Evolutionary conservation across 2,329 filamentous ascomycete species (phyloP).

Genomic region (Beauveria pseudobassiana): DNA sequence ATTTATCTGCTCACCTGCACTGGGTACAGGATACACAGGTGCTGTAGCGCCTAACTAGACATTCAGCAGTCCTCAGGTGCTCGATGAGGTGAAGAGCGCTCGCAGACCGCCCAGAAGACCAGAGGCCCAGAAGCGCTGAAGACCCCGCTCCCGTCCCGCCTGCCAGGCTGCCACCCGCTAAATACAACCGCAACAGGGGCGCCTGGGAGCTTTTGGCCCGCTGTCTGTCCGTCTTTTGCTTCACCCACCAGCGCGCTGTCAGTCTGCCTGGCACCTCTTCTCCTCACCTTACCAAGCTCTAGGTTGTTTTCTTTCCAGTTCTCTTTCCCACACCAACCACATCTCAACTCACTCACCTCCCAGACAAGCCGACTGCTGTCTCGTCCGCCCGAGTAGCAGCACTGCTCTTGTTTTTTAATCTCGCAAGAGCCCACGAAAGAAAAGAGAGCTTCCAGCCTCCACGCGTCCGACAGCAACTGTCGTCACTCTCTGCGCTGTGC

Average conservation of each 20-base stretch:
- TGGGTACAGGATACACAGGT: neutral
- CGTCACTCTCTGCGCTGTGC: constrained; percentile 18
- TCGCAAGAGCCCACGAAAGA: neutral
- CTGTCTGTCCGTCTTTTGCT: neutral
- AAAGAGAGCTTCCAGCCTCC: neutral
- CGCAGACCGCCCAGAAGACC: neutral
- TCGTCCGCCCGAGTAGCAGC: neutral
- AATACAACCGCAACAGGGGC: no score
- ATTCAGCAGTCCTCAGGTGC: no score
- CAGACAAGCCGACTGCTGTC: neutral
- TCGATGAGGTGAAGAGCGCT: neutral
- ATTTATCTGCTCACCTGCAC: neutral
- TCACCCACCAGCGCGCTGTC: neutral
- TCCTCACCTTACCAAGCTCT: constrained; percentile 12
- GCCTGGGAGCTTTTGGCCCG: neutral
- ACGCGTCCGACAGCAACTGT: constrained; percentile 18
- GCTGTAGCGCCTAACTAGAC: no score
- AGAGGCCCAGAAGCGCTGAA: neutral
- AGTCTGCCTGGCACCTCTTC: constrained; percentile 12
- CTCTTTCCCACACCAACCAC: constrained; percentile 4
- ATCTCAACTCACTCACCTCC: neutral
- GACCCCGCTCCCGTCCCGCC: constrained; percentile 3
- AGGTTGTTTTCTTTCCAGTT: constrained; percentile 14
- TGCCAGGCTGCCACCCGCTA: neutral
- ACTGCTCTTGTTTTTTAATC: neutral